A percentile compares a stretch with the other conserved stretches of the same genome.
These are phyloP conservation scores for Cyclocybe cylindracea DNA, from an alignment of 768 basidiomycete species.

Conservation along the genomic window DNA sequence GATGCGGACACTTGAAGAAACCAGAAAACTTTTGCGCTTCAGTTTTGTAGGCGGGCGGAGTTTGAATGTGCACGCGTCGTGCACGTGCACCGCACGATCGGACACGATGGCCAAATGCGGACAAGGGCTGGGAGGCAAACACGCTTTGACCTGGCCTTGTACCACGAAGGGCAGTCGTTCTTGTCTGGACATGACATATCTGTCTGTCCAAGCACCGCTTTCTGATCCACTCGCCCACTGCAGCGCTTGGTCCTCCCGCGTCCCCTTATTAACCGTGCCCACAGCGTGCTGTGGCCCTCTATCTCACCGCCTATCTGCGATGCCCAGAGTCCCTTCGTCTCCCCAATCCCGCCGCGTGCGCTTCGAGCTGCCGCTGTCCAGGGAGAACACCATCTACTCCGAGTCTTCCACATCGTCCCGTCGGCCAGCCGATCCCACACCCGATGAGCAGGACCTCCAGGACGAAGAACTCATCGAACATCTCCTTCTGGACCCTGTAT, in stretches of 20 bases:
- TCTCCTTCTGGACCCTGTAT: no score
- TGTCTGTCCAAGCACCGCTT: background rate
- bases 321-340: background rate
- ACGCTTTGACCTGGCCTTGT: conserved; percentile 4
- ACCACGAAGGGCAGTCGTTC: conserved; percentile 10
- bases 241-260: conserved; percentile 1
- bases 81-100: conserved; percentile 5
- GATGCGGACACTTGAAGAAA: conserved; percentile 63
- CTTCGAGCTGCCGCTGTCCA: background rate
- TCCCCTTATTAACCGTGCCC: background rate
- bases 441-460: no score
- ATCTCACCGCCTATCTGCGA: background rate
- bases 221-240: background rate
- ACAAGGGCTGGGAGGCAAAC: conserved; percentile 5
- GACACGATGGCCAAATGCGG: conserved; percentile 14
- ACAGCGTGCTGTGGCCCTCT: background rate
- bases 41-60: conserved; percentile 33
- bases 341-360: background rate
- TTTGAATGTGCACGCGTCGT: conserved; percentile 20
- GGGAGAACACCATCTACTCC: background rate
- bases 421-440: no score
- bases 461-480: no score
- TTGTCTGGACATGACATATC: conserved; percentile 8
- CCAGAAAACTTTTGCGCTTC: conserved; percentile 16
- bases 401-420: no score